phyloP scores from a whole-genome alignment of 176 grass and related monocot genomes.

The Dactylis glomerata region DNA sequence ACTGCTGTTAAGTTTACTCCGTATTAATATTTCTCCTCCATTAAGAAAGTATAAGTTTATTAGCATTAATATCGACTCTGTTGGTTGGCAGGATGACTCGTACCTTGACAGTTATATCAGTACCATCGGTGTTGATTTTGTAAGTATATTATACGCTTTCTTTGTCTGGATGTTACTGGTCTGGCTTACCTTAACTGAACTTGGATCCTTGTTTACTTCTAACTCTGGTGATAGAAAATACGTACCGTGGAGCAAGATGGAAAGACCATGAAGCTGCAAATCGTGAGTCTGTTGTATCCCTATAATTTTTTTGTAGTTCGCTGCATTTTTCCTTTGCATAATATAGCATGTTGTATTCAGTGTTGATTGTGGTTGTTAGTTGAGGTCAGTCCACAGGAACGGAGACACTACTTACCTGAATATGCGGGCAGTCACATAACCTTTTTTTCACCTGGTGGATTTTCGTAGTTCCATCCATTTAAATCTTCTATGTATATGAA shows the following conservation, averaged over 20 bases:
- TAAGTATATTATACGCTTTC: conserved; percentile 37
- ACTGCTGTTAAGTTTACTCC: background rate
- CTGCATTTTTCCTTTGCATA: background rate
- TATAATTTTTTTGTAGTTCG: too few species aligned
- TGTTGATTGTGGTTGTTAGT: background rate
- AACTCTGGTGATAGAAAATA: conserved; percentile 53
- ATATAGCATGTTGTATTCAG: background rate
- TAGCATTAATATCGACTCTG: background rate
- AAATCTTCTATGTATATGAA: background rate
- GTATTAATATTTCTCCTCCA: background rate
- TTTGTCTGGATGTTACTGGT: background rate
- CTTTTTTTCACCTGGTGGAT: too few species aligned
- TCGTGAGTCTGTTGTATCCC: conserved; percentile 73
- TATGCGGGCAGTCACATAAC: background rate
- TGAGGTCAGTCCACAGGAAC: background rate
- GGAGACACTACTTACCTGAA: background rate
- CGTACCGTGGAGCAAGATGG: conserved; percentile 76
- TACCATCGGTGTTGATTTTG: conserved; percentile 87
- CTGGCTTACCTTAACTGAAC: background rate
- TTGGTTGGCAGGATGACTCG: conserved; percentile 63
- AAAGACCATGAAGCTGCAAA: conserved; percentile 85
- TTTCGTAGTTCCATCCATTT: background rate
- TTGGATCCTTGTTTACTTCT: background rate
- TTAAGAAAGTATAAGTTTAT: too few species aligned
- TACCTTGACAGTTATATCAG: conserved; percentile 91